Evolutionary conservation across 805 yeast species (phyloP).

Genomic region (Kazachstania kunashirensis): DNA sequence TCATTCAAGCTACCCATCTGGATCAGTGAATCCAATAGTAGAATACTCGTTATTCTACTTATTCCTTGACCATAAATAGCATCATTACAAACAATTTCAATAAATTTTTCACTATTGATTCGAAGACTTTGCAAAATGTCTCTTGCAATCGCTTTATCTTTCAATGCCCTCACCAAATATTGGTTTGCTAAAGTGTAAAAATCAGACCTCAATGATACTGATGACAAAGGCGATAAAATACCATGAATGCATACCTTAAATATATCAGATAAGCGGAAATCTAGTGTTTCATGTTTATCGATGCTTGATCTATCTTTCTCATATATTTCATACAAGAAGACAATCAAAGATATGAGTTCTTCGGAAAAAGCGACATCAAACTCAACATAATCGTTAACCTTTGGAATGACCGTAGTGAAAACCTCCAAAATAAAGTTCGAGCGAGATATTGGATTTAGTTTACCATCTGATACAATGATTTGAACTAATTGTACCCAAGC

Average conservation of each 20-base stretch:
- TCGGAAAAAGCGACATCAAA: conserved; percentile 57
- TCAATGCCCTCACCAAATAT: conserved; percentile 45
- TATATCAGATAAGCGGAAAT: conserved; percentile 53
- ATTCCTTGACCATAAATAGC: conserved; percentile 72
- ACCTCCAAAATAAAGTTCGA: conserved; percentile 64
- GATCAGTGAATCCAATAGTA: conserved; percentile 61
- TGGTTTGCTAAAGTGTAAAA: conserved; percentile 65
- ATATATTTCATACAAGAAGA: conserved; percentile 55
- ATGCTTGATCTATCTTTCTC: conserved; percentile 36
- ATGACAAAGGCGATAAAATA: conserved; percentile 57
- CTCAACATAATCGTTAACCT: conserved; percentile 64
- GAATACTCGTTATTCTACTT: conserved; percentile 61
- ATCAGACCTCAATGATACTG: conserved; percentile 63
- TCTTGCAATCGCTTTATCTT: conserved; percentile 33
- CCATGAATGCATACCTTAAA: conserved; percentile 71
- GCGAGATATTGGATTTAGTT: conserved; percentile 36
- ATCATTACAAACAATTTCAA: conserved; percentile 64
- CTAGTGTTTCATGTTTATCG: conserved; percentile 31
- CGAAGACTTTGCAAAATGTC: conserved; percentile 47
- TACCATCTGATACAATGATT: conserved; percentile 56
- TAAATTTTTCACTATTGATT: conserved; percentile 48
- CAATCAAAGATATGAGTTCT: conserved; percentile 68
- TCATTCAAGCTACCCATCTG: conserved; percentile 44
- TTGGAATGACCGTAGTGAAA: conserved; percentile 67
- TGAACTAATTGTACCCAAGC: conserved; percentile 81